A percentile compares a stretch with the other conserved stretches of the same genome.
Conservation (phyloP, 164 flowering plant species). For the Hamamelis virginiana region DNA sequence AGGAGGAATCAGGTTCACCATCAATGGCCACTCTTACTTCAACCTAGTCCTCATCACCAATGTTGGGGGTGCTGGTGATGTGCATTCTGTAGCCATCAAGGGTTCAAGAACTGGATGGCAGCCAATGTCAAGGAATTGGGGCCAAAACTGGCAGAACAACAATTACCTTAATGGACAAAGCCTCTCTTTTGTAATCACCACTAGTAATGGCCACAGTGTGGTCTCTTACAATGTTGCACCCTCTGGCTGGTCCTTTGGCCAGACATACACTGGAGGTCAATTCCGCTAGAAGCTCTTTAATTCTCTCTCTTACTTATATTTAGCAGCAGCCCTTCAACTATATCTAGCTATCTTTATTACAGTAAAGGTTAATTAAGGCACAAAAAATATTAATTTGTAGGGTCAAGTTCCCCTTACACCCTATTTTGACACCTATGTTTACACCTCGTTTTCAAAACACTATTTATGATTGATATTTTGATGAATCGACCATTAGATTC, state of each 20-base stretch:
- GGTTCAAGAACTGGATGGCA: constrained; percentile 71
- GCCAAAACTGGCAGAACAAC: constrained; percentile 78
- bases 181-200: constrained; percentile 59
- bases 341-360: neutral
- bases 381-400: too few species aligned
- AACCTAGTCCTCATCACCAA: constrained; percentile 69
- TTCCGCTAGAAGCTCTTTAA: constrained; percentile 24
- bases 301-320: too few species aligned
- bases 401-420: too few species aligned
- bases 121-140: constrained; percentile 75
- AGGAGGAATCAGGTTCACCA: constrained; percentile 76
- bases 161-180: constrained; percentile 63
- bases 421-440: too few species aligned
- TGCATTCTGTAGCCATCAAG: constrained; percentile 52
- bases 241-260: constrained; percentile 64
- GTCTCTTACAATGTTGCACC: constrained; percentile 67
- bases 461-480: too few species aligned
- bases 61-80: constrained; percentile 80
- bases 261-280: constrained; percentile 58
- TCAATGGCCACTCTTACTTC: constrained; percentile 74
- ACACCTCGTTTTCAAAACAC: too few species aligned
- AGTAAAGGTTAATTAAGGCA: too few species aligned
- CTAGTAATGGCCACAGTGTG: constrained; percentile 58
- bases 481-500: too few species aligned
- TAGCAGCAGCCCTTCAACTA: too few species aligned